Percentiles rank a stretch among this genome's conserved stretches.
Evolutionary conservation across 2,329 filamentous ascomycete genomes (phyloP).

Genomic region (Ilyonectria robusta): DNA sequence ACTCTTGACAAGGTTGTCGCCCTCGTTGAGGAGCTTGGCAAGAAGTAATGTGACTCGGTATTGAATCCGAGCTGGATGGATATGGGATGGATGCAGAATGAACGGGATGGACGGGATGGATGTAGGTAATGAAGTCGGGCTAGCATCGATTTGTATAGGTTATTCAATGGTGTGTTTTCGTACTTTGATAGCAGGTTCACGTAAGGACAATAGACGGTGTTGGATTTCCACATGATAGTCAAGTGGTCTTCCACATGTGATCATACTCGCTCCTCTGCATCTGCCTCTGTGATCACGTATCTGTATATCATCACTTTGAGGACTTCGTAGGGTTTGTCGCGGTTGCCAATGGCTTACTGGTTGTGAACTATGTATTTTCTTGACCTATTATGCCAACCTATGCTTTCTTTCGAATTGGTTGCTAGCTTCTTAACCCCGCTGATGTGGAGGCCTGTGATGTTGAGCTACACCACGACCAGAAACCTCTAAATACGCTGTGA

Average conservation of each 20-base stretch:
- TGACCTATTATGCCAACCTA: too few relatives aligned
- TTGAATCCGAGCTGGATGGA: not conserved
- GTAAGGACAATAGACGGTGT: conserved; percentile 22
- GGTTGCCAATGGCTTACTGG: not conserved
- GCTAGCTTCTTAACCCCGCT: too few relatives aligned
- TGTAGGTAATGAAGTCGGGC: conserved; percentile 16
- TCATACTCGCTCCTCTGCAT: too few relatives aligned
- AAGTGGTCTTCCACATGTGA: not conserved
- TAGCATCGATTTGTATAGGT: conserved; percentile 12
- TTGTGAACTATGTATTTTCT: too few relatives aligned
- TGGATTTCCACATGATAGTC: conserved; percentile 7
- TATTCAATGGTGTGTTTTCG: conserved; percentile 10
- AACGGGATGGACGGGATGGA: conserved; percentile 3
- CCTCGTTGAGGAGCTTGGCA: conserved; percentile 68
- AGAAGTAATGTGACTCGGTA: conserved; percentile 34
- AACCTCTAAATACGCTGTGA: too few relatives aligned
- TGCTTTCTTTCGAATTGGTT: too few relatives aligned
- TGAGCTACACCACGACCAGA: too few relatives aligned
- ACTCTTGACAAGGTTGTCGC: conserved; percentile 84
- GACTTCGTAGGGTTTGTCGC: too few relatives aligned
- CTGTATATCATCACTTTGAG: not conserved
- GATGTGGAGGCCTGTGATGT: too few relatives aligned
- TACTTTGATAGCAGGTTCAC: conserved; percentile 13
- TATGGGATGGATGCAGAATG: not conserved
- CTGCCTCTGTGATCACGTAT: not conserved